Conservation (phyloP, 495 filamentous ascomycete genomes). For the Parachaetomium inaequale region DNA sequence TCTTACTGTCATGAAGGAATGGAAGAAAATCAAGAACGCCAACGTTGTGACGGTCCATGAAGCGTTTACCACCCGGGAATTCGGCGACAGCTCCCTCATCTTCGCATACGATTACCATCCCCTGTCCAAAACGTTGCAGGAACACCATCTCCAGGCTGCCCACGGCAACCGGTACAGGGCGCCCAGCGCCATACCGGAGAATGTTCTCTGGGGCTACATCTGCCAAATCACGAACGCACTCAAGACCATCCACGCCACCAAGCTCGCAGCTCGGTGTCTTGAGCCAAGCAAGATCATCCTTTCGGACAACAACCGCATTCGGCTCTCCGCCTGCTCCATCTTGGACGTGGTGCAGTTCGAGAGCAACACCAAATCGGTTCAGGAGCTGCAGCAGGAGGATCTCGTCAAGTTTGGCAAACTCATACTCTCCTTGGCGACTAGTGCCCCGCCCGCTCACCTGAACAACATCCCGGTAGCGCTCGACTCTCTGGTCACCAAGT, state of each 20-base stretch:
- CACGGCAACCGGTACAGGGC: slow-evolving; percentile 43
- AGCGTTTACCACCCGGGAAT: slow-evolving; percentile 87
- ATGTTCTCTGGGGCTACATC: slow-evolving; percentile 84
- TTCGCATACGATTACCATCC: slow-evolving; percentile 94
- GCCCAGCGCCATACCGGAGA: slow-evolving; percentile 61
- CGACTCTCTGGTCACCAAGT: slow-evolving; percentile 67
- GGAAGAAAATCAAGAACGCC: slow-evolving; percentile 80
- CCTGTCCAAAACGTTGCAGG: slow-evolving; percentile 80
- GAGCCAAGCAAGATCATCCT: slow-evolving; percentile 82
- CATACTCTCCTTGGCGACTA: slow-evolving; percentile 71
- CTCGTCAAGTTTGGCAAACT: slow-evolving; percentile 81
- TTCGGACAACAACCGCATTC: slow-evolving; percentile 77
- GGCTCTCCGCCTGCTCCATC: slow-evolving; percentile 82
- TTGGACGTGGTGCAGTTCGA: slow-evolving; percentile 84
- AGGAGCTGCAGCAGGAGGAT: slow-evolving; percentile 83
- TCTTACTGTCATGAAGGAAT: slow-evolving; percentile 70
- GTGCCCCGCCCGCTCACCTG: slow-evolving; percentile 51
- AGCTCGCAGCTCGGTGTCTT: slow-evolving; percentile 78
- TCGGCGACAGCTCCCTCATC: slow-evolving; percentile 91
- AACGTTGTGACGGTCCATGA: slow-evolving; percentile 85
- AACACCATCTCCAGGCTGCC: slow-evolving; percentile 68
- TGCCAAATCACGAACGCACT: slow-evolving; percentile 88
- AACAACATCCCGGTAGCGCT: slow-evolving; percentile 58
- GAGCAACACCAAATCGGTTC: slow-evolving; percentile 51
- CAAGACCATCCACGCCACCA: slow-evolving; percentile 75